Evolutionary conservation across 2,329 filamentous ascomycete genomes (phyloP), one percentile per base, ranked within the genome.

Genomic region (Ophiostoma montium): DNA sequence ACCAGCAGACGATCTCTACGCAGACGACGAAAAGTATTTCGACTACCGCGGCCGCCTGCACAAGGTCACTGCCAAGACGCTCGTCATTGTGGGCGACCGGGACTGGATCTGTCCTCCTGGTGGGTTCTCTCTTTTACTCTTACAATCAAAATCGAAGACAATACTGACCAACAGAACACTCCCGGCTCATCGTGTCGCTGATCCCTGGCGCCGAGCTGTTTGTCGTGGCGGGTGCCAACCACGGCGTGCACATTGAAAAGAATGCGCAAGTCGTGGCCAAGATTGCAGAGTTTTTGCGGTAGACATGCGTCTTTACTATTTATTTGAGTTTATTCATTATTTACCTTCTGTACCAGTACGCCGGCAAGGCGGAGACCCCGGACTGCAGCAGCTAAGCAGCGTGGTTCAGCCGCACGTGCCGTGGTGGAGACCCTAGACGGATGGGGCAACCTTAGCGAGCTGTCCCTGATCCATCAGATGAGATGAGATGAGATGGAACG

Each of bases 51-150:
- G 58, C 9, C 49, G 56, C 12, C 53, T 67, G 9, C 35, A 53
- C 8, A 45, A 50, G 8, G 60, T 67, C 21, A 61, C 54, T 5
- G 62, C 63, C 12, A 62, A 60, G 38, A 65, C 64, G 0, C 52
- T 67, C 32, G 60, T 67, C 2, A 49, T 67, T 10, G 63, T 66
- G 3, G 65, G 65, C 3, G 60, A 60, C 3, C 57, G 61, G 48
- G 65, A 67, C 48, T 67, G 65, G 65, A 67, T 68, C 13, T 68
- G 65, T 35, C 63, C 65, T 3, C 59, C 59, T 30, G 59, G 61
- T 63, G 53, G 33, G 57, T 31, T 10, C 13, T n/a, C 7, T 12
- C n/a, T n/a, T n/a, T n/a, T n/a, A n/a, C n/a, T n/a, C n/a, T n/a
- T n/a, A n/a, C n/a, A n/a, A n/a, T n/a, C n/a, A n/a, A n/a, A n/a